Percentiles rank a stretch among this genome's conserved stretches.
phyloP scores from a whole-genome alignment of 2,329 filamentous ascomycete genomes.

The Onygenales sp. region DNA sequence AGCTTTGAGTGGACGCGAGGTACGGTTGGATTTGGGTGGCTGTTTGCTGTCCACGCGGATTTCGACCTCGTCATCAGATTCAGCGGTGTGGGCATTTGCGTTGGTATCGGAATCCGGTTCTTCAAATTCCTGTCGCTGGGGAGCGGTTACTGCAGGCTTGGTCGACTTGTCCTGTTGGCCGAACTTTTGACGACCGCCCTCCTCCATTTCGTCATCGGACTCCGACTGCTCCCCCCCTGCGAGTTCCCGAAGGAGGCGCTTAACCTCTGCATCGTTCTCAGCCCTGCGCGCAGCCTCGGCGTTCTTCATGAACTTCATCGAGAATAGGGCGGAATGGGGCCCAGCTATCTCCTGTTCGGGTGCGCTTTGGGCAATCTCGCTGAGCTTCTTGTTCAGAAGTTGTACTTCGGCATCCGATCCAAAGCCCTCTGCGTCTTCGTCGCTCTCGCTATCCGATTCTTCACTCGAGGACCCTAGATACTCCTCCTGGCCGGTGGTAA shows the following conservation, averaged over 20 bases:
- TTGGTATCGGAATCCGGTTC: slow-evolving; percentile 46
- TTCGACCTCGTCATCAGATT: slow-evolving; percentile 23
- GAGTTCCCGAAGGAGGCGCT: slow-evolving; percentile 61
- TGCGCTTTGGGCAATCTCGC: slow-evolving; percentile 40
- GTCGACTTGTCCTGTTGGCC: slow-evolving; percentile 23
- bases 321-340: slow-evolving; percentile 59
- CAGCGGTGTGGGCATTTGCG: slow-evolving; percentile 12
- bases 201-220: slow-evolving; percentile 39
- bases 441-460: slow-evolving; percentile 50
- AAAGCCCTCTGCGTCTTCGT: slow-evolving; percentile 47
- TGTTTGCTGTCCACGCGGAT: slow-evolving; percentile 23
- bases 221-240: slow-evolving; percentile 45
- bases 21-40: slow-evolving; percentile 13
- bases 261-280: slow-evolving; percentile 68
- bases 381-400: slow-evolving; percentile 32
- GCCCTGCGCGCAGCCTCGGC: slow-evolving; percentile 70
- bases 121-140: slow-evolving; percentile 50
- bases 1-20: not conserved
- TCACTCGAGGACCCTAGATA: slow-evolving; percentile 44
- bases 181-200: slow-evolving; percentile 54
- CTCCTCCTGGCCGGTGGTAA: slow-evolving; percentile 53
- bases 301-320: slow-evolving; percentile 91
- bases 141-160: slow-evolving; percentile 16
- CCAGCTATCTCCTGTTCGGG: slow-evolving; percentile 29
- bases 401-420: slow-evolving; percentile 26